Percentiles rank a stretch among this genome's conserved stretches.
phyloP scores from a whole-genome alignment of 1,139 yeast genomes.

The Hansenula sp. region DNA sequence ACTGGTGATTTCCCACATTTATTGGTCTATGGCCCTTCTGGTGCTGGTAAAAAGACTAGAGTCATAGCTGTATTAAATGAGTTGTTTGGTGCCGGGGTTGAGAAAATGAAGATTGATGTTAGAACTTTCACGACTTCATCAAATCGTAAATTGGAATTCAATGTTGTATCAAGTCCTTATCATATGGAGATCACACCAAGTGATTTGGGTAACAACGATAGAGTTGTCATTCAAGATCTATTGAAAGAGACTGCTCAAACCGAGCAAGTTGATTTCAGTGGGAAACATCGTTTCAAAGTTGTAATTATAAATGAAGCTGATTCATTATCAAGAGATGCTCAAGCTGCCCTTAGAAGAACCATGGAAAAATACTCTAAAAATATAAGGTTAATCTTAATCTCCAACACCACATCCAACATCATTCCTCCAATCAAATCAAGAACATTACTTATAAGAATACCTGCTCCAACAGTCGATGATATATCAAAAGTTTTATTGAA shows the following conservation, averaged over 20 bases:
- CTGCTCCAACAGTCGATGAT: conserved; percentile 71
- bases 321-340: conserved; percentile 89
- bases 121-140: conserved; percentile 75
- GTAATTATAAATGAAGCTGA: conserved; percentile 96
- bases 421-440: conserved; percentile 94
- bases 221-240: conserved; percentile 91
- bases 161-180: conserved; percentile 83
- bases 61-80: conserved; percentile 77
- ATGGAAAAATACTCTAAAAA: conserved; percentile 96
- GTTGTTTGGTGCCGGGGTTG: conserved; percentile 79
- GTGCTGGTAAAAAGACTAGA: conserved; percentile 96
- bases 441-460: conserved; percentile 78
- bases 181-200: conserved; percentile 96
- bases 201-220: conserved; percentile 93
- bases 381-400: conserved; percentile 76
- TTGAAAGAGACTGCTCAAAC: conserved; percentile 93
- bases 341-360: conserved; percentile 94
- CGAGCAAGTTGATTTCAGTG: conserved; percentile 80
- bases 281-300: conserved; percentile 77
- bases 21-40: conserved; percentile 90
- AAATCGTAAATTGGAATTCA: conserved; percentile 78
- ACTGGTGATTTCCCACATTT: conserved; percentile 93
- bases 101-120: conserved; percentile 83
- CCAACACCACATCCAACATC: conserved; percentile 87
- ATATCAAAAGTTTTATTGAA: conserved; percentile 47